A percentile compares a stretch with the other conserved stretches of the same genome.
phyloP scores from a whole-genome alignment of 495 filamentous ascomycete species.

The Aspergillus funiculosus region DNA sequence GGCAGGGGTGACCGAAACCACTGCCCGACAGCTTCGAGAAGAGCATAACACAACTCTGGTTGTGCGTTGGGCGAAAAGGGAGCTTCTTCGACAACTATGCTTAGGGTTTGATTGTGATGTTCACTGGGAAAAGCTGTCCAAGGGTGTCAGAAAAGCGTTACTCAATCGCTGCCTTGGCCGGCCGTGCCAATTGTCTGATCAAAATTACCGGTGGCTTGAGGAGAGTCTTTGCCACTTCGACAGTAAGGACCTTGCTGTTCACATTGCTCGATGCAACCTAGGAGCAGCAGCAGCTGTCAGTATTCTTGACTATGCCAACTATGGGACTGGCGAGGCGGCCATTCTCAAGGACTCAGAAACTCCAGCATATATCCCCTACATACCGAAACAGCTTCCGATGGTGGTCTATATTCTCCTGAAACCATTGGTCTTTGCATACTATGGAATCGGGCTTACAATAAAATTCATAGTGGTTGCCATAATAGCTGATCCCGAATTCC shows the following conservation, averaged over 20 bases:
- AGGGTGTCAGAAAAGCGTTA: conserved; percentile 29
- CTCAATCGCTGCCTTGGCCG: conserved; percentile 37
- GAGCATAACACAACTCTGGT: conserved; percentile 30
- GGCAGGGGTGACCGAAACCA: conserved; percentile 34
- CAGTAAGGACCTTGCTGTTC: conserved; percentile 28
- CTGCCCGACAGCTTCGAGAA: conserved; percentile 33
- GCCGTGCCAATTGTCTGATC: conserved; percentile 23
- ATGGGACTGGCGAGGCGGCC: conserved; percentile 30
- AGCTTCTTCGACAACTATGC: conserved; percentile 38
- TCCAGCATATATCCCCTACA: conserved; percentile 29
- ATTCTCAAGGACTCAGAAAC: conserved; percentile 28
- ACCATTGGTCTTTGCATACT: conserved; percentile 33
- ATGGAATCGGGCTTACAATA: conserved; percentile 34
- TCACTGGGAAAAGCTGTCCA: conserved; percentile 40
- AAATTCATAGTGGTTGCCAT: conserved; percentile 52
- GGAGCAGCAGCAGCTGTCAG: conserved; percentile 35
- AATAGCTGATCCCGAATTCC: conserved; percentile 54
- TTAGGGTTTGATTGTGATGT: conserved; percentile 38
- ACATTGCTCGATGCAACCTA: conserved; percentile 40
- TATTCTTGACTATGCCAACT: conserved; percentile 36
- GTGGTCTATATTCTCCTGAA: conserved; percentile 25
- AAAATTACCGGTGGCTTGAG: conserved; percentile 32
- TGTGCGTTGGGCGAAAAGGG: conserved; percentile 40
- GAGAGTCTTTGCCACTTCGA: conserved; percentile 35
- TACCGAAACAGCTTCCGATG: conserved; percentile 25